These are phyloP conservation scores for Apiospora rasikravindrae DNA, from an alignment of 2,329 filamentous ascomycete genomes.

Conservation along the genomic window DNA sequence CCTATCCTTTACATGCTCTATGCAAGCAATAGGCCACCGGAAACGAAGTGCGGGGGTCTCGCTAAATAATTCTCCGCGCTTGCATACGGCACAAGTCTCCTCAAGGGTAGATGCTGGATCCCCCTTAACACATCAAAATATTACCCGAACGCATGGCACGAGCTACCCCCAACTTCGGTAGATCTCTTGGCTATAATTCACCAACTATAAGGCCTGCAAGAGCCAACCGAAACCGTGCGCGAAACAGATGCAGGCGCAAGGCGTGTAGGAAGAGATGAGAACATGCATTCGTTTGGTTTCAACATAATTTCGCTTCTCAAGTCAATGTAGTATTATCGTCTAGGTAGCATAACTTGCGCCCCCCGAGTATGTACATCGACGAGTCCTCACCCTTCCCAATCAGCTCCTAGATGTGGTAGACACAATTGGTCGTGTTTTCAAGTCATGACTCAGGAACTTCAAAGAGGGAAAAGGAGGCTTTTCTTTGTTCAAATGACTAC, in stretches of 20 bases:
- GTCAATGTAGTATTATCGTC: neutral
- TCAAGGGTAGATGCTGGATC: neutral
- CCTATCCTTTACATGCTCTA: too few species aligned
- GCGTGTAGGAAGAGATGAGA: neutral
- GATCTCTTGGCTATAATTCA: neutral
- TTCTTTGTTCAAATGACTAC: neutral
- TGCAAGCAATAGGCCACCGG: neutral
- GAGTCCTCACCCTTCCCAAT: neutral
- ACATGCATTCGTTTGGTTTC: neutral
- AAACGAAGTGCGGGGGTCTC: neutral
- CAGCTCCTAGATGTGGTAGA: neutral
- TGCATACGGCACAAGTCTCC: neutral
- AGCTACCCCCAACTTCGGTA: neutral
- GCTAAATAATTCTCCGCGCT: neutral
- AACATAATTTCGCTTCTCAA: neutral
- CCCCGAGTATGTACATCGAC: neutral
- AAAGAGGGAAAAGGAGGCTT: neutral
- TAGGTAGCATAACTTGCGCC: neutral
- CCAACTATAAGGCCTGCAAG: neutral
- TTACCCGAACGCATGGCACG: conserved; percentile 1
- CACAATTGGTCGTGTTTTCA: neutral
- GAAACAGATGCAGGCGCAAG: neutral
- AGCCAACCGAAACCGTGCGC: neutral
- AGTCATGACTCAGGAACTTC: neutral
- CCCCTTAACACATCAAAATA: neutral